Conservation (phyloP, 768 basidiomycete genomes). For the Russula olivacea region DNA sequence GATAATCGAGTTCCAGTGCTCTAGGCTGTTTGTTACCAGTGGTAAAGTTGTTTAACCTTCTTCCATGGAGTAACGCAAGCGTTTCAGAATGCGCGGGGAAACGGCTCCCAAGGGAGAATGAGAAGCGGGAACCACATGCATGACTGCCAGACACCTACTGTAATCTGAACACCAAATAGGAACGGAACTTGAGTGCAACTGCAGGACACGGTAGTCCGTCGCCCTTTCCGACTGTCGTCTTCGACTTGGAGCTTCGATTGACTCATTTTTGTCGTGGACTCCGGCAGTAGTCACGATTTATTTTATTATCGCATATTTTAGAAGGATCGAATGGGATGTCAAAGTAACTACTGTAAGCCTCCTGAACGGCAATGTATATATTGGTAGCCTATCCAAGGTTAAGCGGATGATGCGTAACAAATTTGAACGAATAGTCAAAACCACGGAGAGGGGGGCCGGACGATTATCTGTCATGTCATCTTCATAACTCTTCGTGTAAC, state of each 20-base stretch:
- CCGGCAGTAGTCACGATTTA: not conserved
- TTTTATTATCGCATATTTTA: not conserved
- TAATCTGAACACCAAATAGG: not conserved
- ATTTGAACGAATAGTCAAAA: not conserved
- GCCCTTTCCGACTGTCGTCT: not conserved
- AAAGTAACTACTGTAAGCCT: not conserved
- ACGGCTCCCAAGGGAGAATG: no score
- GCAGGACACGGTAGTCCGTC: no score
- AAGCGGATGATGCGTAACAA: not conserved
- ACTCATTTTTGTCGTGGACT: not conserved
- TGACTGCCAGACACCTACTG: not conserved
- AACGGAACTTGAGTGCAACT: not conserved
- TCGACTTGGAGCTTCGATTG: not conserved
- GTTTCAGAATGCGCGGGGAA: not conserved
- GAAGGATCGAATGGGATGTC: not conserved
- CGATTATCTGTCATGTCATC: not conserved
- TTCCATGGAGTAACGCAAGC: constrained; percentile 3
- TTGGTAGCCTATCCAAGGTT: not conserved
- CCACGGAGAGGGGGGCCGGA: not conserved
- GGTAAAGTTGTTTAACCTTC: not conserved
- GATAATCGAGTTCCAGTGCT: not conserved
- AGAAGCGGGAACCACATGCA: no score
- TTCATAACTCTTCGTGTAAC: constrained; percentile 24
- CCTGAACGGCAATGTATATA: not conserved
- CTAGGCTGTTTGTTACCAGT: not conserved